These are phyloP conservation scores for Cyanodermella asteris DNA, from an alignment of 2,329 filamentous ascomycete genomes.

Conservation along the genomic window DNA sequence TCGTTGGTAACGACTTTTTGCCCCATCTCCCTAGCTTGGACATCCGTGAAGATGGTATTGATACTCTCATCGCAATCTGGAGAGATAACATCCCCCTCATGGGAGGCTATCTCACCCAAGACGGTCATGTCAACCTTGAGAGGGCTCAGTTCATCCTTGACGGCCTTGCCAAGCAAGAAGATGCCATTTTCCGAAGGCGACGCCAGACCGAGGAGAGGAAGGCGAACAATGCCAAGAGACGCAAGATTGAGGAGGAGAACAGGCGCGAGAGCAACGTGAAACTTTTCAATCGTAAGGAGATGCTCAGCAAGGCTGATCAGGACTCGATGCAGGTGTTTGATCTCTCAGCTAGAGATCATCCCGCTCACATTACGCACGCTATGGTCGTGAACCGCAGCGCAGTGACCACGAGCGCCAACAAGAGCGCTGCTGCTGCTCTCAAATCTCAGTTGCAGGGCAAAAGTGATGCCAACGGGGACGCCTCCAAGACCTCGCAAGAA, in stretches of 20 bases:
- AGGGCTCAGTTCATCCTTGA: conserved; percentile 72
- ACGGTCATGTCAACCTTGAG: conserved; percentile 73
- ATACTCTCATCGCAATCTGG: conserved; percentile 93
- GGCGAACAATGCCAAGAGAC: conserved; percentile 56
- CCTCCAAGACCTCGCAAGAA: conserved; percentile 13
- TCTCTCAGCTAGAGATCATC: no score
- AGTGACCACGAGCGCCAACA: conserved; percentile 61
- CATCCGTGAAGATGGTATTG: conserved; percentile 91
- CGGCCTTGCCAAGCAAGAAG: conserved; percentile 79
- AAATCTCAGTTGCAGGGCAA: conserved; percentile 50
- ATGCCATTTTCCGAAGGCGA: conserved; percentile 73
- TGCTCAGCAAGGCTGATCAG: conserved; percentile 14
- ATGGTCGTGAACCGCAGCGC: conserved; percentile 60
- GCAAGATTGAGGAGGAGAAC: conserved; percentile 46
- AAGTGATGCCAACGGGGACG: conserved; percentile 14
- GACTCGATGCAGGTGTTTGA: conserved; percentile 21
- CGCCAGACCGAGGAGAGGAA: conserved; percentile 69
- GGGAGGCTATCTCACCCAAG: conserved; percentile 91
- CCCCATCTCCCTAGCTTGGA: conserved; percentile 94
- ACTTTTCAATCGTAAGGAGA: conserved; percentile 17
- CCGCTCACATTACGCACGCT: conserved; percentile 59
- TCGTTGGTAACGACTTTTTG: conserved; percentile 95
- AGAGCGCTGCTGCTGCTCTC: conserved; percentile 74
- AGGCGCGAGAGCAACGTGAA: no score
- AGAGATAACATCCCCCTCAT: conserved; percentile 74